phyloP scores from a whole-genome alignment of 768 basidiomycete species.

The Kwoniella newhampshirensis region DNA sequence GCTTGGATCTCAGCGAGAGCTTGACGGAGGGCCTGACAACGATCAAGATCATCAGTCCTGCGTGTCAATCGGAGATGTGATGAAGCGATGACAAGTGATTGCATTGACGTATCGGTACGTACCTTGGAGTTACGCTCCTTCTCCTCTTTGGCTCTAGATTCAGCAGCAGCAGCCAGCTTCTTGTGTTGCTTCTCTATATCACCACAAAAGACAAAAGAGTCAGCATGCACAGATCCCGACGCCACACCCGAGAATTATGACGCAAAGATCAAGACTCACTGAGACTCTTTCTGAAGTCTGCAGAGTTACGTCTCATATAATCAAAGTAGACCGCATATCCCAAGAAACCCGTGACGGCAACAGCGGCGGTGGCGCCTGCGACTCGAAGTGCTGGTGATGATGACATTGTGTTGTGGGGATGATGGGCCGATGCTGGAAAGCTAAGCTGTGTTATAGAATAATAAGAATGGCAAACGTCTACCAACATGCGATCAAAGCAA shows the following conservation, averaged over 20 bases:
- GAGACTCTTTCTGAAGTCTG: conserved; percentile 80
- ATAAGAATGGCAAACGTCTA: no score
- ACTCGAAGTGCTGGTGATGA: conserved; percentile 25
- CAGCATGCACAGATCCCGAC: no score
- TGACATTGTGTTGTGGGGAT: conserved; percentile 7
- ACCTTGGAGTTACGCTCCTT: conserved; percentile 57
- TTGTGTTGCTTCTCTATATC: conserved; percentile 97
- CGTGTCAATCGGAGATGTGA: not conserved
- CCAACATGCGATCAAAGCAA: not conserved
- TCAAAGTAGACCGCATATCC: conserved; percentile 94
- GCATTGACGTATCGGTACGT: conserved; percentile 1
- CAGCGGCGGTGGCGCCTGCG: conserved; percentile 44
- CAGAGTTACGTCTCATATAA: conserved; percentile 85
- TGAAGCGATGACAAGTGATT: conserved; percentile 1
- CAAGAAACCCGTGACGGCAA: conserved; percentile 52
- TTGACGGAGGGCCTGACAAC: conserved; percentile 26
- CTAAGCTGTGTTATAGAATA: not conserved
- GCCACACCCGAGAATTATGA: not conserved
- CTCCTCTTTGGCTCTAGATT: conserved; percentile 54
- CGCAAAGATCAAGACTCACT: conserved; percentile 55
- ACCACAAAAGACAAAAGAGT: not conserved
- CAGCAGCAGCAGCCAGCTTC: conserved; percentile 68
- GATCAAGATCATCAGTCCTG: not conserved
- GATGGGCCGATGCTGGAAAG: not conserved
- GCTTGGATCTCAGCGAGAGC: conserved; percentile 57